Evolutionary conservation across 768 basidiomycete genomes (phyloP).

Genomic region (Fomitopsis pulvina): DNA sequence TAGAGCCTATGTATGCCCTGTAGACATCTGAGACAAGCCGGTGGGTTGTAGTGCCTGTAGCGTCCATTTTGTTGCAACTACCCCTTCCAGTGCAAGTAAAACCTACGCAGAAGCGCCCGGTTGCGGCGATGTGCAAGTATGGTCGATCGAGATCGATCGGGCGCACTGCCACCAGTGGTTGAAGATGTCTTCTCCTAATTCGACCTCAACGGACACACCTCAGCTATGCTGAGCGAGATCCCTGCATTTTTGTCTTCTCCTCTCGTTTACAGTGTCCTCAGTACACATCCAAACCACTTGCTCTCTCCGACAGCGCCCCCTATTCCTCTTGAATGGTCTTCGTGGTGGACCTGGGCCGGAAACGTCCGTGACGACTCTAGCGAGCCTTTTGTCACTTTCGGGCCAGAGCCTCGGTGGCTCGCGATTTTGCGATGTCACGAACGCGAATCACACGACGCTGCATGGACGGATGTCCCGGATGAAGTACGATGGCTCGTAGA

Average conservation of each 20-base stretch:
- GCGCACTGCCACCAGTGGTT: no score
- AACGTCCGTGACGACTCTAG: not conserved
- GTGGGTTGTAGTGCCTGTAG: no score
- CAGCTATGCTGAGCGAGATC: no score
- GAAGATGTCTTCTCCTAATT: no score
- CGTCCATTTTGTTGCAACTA: no score
- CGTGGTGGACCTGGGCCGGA: slow-evolving; percentile 8
- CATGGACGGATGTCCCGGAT: slow-evolving; percentile 7
- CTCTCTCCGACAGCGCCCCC: not conserved
- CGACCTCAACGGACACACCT: no score
- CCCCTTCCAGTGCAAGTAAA: no score
- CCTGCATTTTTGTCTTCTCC: not conserved
- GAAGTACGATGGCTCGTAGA: slow-evolving; percentile 11
- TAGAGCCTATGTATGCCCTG: no score
- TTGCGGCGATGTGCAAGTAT: no score
- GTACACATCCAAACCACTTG: not conserved
- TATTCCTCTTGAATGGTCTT: not conserved
- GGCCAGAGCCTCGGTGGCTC: not conserved
- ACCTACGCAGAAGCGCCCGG: no score
- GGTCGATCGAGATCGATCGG: no score
- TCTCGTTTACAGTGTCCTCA: not conserved
- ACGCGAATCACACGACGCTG: not conserved
- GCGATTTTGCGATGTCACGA: slow-evolving; percentile 1
- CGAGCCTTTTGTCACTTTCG: not conserved
- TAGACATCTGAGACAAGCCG: no score